Percentiles rank a stretch among this genome's conserved stretches.
phyloP scores from a whole-genome alignment of 257 asterid genomes.

The Plantago ovata region DNA sequence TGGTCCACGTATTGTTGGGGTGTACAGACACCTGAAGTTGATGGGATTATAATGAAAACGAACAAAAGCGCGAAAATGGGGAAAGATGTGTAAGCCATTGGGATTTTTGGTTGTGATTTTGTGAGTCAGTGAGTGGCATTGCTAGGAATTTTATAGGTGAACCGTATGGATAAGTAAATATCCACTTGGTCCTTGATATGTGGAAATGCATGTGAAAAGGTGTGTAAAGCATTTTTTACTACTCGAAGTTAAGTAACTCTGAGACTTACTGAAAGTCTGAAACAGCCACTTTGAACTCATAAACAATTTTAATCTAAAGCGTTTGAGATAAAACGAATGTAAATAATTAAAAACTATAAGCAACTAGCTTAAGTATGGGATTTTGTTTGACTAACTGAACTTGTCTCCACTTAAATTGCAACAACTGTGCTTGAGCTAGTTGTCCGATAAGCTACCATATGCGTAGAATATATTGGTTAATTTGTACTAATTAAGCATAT shows the following conservation, averaged over 20 bases:
- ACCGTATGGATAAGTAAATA: not conserved
- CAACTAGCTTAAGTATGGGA: not conserved
- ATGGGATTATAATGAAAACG: not conserved
- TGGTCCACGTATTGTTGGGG: not conserved
- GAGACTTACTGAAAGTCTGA: not conserved
- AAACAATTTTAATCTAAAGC: not conserved
- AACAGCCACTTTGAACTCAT: not conserved
- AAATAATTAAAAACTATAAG: too few species aligned
- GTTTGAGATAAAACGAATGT: not conserved
- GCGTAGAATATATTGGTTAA: too few species aligned
- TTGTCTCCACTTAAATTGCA: too few species aligned
- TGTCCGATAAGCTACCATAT: too few species aligned
- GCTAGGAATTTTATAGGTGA: not conserved
- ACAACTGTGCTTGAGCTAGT: too few species aligned
- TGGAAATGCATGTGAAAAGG: conserved; percentile 14
- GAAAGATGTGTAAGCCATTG: not conserved
- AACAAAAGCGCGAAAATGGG: not conserved
- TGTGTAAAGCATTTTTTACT: not conserved
- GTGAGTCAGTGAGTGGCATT: not conserved
- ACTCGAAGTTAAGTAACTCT: not conserved
- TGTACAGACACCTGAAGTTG: not conserved
- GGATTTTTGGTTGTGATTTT: not conserved
- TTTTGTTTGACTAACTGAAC: not conserved
- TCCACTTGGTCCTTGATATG: not conserved
- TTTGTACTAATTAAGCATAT: too few species aligned